Conservation (phyloP, 108 stramenopile genomes). For the Poteriospumella lacustris region DNA sequence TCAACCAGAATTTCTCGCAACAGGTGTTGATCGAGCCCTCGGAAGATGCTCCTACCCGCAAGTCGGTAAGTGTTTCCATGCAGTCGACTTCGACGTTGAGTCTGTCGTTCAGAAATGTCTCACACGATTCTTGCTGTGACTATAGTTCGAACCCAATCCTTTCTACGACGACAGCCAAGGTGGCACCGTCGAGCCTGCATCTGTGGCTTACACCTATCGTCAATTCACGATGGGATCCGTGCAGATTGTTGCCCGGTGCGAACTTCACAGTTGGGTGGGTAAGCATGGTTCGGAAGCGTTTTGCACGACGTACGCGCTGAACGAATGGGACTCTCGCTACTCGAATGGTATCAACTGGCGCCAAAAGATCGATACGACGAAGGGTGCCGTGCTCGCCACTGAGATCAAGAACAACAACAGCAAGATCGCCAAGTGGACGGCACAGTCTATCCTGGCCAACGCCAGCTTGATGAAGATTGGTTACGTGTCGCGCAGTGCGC, state of each 20-base stretch:
- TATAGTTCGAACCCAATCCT: conserved; percentile 65
- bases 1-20: conserved; percentile 96
- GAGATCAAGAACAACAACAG: conserved; percentile 96
- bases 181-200: conserved; percentile 84
- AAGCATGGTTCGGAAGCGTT: conserved; percentile 58
- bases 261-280: conserved; percentile 48
- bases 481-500: conserved; percentile 57
- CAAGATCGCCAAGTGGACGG: conserved; percentile 96
- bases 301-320: conserved; percentile 93
- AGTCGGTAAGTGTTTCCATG: neutral
- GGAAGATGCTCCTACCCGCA: neutral
- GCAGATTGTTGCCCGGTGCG: conserved; percentile 45
- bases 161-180: conserved; percentile 91
- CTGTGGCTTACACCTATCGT: conserved; percentile 92
- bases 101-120: neutral
- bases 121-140: neutral
- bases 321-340: conserved; percentile 78
- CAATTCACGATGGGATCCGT: conserved; percentile 74
- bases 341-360: conserved; percentile 51
- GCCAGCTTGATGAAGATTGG: conserved; percentile 97
- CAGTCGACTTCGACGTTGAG: neutral
- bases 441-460: conserved; percentile 85
- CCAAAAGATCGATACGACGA: conserved; percentile 85
- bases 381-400: conserved; percentile 87
- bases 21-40: conserved; percentile 70